Evolutionary conservation across 129 eudicot species (phyloP).

Genomic region (Tagetes patula): DNA sequence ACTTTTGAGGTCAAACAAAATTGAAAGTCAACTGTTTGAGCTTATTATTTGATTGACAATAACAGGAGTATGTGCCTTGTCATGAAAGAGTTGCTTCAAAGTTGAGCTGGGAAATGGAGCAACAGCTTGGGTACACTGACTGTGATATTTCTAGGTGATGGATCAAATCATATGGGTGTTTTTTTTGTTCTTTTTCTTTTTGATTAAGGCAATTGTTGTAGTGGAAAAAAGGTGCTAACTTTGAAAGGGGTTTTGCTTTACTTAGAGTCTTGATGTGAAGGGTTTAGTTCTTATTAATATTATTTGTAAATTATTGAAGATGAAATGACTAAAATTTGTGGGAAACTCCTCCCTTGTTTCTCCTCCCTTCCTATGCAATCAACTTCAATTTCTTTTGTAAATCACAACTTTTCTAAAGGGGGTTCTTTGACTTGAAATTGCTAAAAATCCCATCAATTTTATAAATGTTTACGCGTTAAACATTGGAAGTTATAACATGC

Average conservation of each 20-base stretch:
- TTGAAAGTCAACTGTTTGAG: constrained; percentile 21
- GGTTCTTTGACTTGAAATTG: background rate
- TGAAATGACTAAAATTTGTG: constrained; percentile 36
- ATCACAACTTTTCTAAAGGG: background rate
- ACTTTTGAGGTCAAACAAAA: constrained; percentile 13
- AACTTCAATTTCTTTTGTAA: constrained; percentile 24
- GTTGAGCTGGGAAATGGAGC: constrained; percentile 26
- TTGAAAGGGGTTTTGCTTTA: constrained; percentile 36
- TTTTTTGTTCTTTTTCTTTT: background rate
- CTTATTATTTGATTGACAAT: constrained; percentile 13
- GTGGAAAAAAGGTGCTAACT: constrained; percentile 42
- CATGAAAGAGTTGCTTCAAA: constrained; percentile 55
- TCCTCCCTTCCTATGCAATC: constrained; percentile 19
- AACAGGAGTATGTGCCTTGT: constrained; percentile 53
- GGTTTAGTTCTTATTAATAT: constrained; percentile 19
- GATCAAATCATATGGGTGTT: constrained; percentile 7
- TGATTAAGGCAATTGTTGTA: constrained; percentile 20
- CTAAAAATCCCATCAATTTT: background rate
- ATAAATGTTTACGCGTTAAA: background rate
- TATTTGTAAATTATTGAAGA: constrained; percentile 40
- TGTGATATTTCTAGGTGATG: constrained; percentile 21
- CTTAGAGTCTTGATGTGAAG: constrained; percentile 41
- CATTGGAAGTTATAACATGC: background rate
- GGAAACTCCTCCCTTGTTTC: constrained; percentile 40
- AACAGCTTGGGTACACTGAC: constrained; percentile 18